Conservation (phyloP, 306 rosid species). For the Datisca glomerata region DNA sequence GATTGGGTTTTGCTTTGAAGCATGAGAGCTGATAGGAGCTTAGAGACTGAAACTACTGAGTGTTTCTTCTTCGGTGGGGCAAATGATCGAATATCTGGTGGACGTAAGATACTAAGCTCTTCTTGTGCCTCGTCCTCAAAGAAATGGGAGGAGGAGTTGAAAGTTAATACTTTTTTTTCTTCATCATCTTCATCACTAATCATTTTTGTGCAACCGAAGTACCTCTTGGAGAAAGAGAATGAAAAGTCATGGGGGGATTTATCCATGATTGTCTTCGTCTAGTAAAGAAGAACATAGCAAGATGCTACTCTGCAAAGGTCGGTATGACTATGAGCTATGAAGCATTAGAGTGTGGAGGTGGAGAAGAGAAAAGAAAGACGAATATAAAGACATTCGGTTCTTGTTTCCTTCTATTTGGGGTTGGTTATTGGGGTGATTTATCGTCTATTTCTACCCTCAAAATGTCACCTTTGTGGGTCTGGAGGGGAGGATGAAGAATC, state of each 20-base stretch:
- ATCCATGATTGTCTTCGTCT: conserved; percentile 54
- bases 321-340: conserved; percentile 1
- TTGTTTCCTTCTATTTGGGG: background rate
- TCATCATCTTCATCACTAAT: conserved; percentile 26
- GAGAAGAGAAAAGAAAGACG: background rate
- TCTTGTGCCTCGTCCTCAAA: conserved; percentile 16
- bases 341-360: background rate
- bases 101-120: conserved; percentile 7
- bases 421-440: background rate
- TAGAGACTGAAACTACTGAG: conserved; percentile 25
- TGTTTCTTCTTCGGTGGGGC: conserved; percentile 10
- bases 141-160: conserved; percentile 25
- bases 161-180: conserved; percentile 33
- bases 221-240: conserved; percentile 76
- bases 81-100: background rate
- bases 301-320: background rate
- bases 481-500: conserved; percentile 1
- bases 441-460: background rate
- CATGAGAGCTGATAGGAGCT: conserved; percentile 42
- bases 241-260: conserved; percentile 70
- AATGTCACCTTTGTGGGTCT: conserved; percentile 2
- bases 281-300: background rate
- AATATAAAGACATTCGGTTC: background rate
- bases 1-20: conserved; percentile 18
- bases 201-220: conserved; percentile 70